These are phyloP conservation scores for Naganishia sp. DNA, from an alignment of 1,284 basidiomycete species.

Conservation along the genomic window DNA sequence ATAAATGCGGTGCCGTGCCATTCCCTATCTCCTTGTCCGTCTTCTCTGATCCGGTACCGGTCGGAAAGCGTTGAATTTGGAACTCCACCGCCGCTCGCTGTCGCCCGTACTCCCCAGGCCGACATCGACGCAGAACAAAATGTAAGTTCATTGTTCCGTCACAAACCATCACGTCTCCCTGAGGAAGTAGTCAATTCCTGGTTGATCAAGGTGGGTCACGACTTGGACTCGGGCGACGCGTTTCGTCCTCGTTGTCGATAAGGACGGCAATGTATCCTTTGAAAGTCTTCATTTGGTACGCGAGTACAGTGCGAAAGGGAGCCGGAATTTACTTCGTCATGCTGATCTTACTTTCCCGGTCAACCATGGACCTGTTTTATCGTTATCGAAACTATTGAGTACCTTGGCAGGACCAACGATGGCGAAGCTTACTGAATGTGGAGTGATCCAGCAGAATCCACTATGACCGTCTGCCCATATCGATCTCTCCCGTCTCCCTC, in stretches of 20 bases:
- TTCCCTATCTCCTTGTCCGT: background rate
- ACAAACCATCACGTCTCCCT: conserved; percentile 11
- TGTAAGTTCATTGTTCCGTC: conserved; percentile 1
- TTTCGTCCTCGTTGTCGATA: background rate
- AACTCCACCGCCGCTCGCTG: conserved; percentile 9
- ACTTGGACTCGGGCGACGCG: background rate
- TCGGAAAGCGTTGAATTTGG: conserved; percentile 8
- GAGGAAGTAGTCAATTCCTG: background rate
- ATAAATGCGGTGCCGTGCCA: background rate
- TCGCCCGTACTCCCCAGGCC: background rate
- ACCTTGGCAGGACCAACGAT: background rate
- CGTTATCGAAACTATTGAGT: background rate
- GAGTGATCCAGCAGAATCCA: conserved; percentile 1
- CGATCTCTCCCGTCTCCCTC: background rate
- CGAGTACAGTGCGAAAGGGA: too few relatives aligned
- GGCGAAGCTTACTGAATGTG: conserved; percentile 2
- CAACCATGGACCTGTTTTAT: conserved; percentile 9
- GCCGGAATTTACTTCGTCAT: conserved; percentile 3
- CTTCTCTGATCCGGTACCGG: background rate
- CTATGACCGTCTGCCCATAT: background rate
- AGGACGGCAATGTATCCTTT: conserved; percentile 13
- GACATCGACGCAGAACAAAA: background rate
- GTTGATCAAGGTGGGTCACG: conserved; percentile 14
- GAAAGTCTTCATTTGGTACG: background rate
- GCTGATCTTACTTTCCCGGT: conserved; percentile 2